phyloP scores from a whole-genome alignment of 495 filamentous ascomycete genomes.

The Xanthoparmelia taractica region DNA sequence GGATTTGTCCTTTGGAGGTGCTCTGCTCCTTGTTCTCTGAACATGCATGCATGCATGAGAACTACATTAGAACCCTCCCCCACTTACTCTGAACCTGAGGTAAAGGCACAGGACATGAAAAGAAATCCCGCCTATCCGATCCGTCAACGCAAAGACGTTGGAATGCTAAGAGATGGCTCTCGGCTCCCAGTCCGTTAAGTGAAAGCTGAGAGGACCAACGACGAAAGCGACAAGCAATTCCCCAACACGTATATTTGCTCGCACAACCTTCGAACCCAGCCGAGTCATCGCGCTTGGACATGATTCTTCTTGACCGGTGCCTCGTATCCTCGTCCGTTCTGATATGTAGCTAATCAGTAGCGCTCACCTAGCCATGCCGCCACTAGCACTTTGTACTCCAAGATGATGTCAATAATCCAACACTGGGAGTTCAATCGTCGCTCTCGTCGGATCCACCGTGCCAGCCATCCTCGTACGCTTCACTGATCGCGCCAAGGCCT shows the following conservation, averaged over 20 bases:
- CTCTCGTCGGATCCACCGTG: conserved; percentile 74
- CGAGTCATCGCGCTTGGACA: background rate
- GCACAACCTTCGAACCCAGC: background rate
- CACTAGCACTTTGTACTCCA: background rate
- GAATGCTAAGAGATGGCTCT: background rate
- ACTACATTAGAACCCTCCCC: background rate
- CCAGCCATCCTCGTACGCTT: conserved; percentile 88
- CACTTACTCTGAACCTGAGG: background rate
- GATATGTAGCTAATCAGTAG: conserved; percentile 9
- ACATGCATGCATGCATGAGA: background rate
- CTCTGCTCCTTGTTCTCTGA: no score
- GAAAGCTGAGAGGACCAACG: background rate
- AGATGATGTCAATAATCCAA: background rate
- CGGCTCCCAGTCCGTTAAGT: background rate
- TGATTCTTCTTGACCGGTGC: background rate
- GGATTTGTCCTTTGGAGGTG: no score
- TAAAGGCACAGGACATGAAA: background rate
- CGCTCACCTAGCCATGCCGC: background rate
- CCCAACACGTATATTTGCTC: background rate
- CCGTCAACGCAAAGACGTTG: background rate
- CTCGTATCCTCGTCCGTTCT: background rate
- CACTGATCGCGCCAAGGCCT: conserved; percentile 74
- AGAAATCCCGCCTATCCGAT: background rate
- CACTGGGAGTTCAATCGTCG: conserved; percentile 38
- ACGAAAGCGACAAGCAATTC: background rate